Evolutionary conservation across 768 basidiomycete genomes (phyloP).

Genomic region (Suillus americanus): DNA sequence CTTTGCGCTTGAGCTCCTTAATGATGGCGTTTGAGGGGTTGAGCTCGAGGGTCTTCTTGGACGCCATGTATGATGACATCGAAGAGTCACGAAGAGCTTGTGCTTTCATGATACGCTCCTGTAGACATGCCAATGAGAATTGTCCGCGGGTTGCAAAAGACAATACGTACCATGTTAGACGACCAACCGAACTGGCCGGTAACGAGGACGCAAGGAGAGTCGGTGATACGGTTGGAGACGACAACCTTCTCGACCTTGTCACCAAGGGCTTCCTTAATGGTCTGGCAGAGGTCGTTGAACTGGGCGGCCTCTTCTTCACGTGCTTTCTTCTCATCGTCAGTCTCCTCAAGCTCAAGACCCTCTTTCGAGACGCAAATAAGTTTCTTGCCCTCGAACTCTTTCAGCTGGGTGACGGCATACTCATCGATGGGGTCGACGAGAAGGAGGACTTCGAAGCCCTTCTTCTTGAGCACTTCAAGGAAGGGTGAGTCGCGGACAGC

Average conservation of each 20-base stretch:
- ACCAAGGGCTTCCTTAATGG: slow-evolving; percentile 97
- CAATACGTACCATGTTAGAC: slow-evolving; percentile 83
- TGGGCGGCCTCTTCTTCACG: slow-evolving; percentile 85
- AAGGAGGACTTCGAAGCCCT: slow-evolving; percentile 96
- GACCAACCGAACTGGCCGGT: slow-evolving; percentile 99
- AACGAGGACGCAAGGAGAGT: slow-evolving; percentile 95
- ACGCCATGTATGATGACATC: slow-evolving; percentile 99
- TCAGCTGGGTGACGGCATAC: slow-evolving; percentile 97
- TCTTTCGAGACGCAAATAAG: slow-evolving; percentile 98
- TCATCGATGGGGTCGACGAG: slow-evolving; percentile 99
- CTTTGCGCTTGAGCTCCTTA: slow-evolving; percentile 94
- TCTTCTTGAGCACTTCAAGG: slow-evolving; percentile 99
- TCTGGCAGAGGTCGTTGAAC: slow-evolving; percentile 86
- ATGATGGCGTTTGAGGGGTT: slow-evolving; percentile 92
- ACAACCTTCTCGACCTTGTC: slow-evolving; percentile 99
- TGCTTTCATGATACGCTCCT: slow-evolving; percentile 99
- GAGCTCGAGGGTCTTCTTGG: slow-evolving; percentile 96
- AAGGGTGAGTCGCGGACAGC: slow-evolving; percentile 93
- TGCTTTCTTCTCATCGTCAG: slow-evolving; percentile 91
- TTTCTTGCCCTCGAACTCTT: slow-evolving; percentile 99
- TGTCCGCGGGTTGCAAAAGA: neutral
- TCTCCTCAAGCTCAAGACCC: slow-evolving; percentile 98
- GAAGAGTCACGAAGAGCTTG: slow-evolving; percentile 95
- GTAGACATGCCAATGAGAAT: slow-evolving; percentile 11
- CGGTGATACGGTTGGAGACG: slow-evolving; percentile 95